Conservation (phyloP, 768 basidiomycete species). For the Leccinellum albellum region DNA sequence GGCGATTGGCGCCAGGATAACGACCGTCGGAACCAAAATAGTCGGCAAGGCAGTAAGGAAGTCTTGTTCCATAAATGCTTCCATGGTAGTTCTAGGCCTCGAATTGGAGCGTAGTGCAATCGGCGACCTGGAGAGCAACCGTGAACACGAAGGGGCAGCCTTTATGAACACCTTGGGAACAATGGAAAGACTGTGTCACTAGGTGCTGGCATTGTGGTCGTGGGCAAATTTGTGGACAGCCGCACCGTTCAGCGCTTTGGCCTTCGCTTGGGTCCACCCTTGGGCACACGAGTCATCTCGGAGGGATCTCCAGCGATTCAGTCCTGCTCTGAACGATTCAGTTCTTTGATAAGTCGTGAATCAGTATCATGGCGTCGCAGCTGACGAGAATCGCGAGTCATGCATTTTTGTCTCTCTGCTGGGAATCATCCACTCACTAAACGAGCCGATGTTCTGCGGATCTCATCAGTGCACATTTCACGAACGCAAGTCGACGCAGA, state of each 20-base stretch:
- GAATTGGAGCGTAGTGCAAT: not conserved
- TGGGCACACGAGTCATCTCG: no score
- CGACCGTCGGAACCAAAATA: conserved; percentile 6
- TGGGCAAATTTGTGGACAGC: not conserved
- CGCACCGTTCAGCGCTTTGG: not conserved
- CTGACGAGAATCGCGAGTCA: no score
- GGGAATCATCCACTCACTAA: not conserved
- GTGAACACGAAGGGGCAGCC: not conserved
- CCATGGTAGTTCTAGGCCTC: not conserved
- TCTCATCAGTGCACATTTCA: not conserved
- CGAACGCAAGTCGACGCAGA: not conserved
- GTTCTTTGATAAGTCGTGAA: not conserved
- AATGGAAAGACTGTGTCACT: not conserved
- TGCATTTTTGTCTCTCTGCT: no score
- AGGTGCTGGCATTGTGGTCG: not conserved
- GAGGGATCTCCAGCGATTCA: not conserved
- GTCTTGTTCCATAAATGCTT: conserved; percentile 1
- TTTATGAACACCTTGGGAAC: not conserved
- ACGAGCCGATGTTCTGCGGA: not conserved
- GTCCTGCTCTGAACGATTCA: no score
- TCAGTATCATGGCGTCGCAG: no score
- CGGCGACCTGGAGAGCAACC: not conserved
- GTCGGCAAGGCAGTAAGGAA: conserved; percentile 6
- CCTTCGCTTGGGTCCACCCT: not conserved
- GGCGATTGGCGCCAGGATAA: conserved; percentile 12